Percentiles rank a stretch among this genome's conserved stretches.
These are phyloP conservation scores for Retiboletus flavoniger DNA, from an alignment of 1,284 basidiomycete species.

Conservation along the genomic window DNA sequence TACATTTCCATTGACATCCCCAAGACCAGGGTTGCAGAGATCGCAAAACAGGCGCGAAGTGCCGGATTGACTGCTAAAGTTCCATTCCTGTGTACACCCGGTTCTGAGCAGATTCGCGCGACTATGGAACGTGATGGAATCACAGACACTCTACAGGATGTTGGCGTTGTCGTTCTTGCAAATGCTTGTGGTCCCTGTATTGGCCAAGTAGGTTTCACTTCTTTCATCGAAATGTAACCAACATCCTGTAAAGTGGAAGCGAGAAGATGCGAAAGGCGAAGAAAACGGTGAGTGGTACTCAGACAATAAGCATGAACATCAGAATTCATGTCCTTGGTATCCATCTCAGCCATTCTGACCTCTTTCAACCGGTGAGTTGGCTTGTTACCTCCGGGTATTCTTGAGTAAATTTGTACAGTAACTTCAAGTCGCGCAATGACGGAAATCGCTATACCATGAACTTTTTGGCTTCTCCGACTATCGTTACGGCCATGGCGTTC, in stretches of 20 bases:
- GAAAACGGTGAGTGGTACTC: conserved; percentile 74
- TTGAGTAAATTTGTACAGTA: conserved; percentile 39
- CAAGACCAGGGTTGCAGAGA: conserved; percentile 74
- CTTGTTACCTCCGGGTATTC: neutral
- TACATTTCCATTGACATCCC: conserved; percentile 10
- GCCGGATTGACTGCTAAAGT: conserved; percentile 84
- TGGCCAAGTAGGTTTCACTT: conserved; percentile 65
- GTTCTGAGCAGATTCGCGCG: conserved; percentile 95
- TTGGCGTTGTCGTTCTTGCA: conserved; percentile 90
- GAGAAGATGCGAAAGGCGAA: conserved; percentile 85
- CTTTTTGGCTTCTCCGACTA: conserved; percentile 95
- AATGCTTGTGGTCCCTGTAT: conserved; percentile 99
- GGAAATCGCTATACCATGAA: conserved; percentile 97
- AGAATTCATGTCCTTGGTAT: conserved; percentile 4
- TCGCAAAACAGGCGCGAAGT: conserved; percentile 87
- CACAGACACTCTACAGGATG: conserved; percentile 76
- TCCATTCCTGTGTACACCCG: conserved; percentile 96
- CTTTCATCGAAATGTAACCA: conserved; percentile 1
- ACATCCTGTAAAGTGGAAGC: conserved; percentile 73
- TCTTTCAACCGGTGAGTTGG: conserved; percentile 85
- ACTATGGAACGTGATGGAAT: conserved; percentile 96
- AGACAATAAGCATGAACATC: conserved; percentile 1
- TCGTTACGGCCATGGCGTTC: conserved; percentile 98
- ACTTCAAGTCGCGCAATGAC: conserved; percentile 98
- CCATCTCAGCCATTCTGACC: conserved; percentile 81